Base-by-base conservation (phyloP, 2,329 filamentous ascomycete species). In the Clarireedia hainanense region DNA sequence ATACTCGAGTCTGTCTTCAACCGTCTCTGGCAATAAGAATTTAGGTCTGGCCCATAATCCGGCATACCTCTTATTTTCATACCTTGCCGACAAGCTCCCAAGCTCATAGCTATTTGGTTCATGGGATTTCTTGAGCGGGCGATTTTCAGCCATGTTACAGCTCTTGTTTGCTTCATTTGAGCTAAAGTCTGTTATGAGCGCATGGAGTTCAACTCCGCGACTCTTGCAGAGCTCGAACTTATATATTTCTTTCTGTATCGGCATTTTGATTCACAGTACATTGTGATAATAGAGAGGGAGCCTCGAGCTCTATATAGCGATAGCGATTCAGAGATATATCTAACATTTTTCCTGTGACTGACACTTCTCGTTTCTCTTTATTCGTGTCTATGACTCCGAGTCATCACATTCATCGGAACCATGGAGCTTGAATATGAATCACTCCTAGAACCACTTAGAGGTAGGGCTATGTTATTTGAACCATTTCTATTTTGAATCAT, bases 1-100 rank as follows among this genome's bases (percentile, higher is more conserved):
- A 34, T 52, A 50, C 26, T 59, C 53, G 5, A 65, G 47, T 39
- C 47, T 60, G 40, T 60, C 57, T 17, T 60, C 59, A 5, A 52
- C 39, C 27, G 27, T 45, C 30, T 58, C 54, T 30, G 45, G n/a
- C 15, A 36, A 10, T 17, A 47, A 7, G n/a, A 39, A 15, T 27
- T 46, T 26, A 47, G 40, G 17, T 23, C 10, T 43, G 23, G 30
- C 30, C 30, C 30, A 34, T 12, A 34, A 34, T 34, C 10, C 30
- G 10, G 10, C 30, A 34, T 34, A 34, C 30, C 30, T 34, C 9
- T 34, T 34, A 34, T 12, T 34, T 3, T 34, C 12, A 34, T 34
- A 34, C 30, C 30, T 34, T 34, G 12, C 30, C 30, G 30, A 12
- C 30, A 34, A 34, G 30, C 30, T 34, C 30, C 30, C 12, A 12